These are phyloP conservation scores for Didymella exigua DNA, from an alignment of 2,329 filamentous ascomycete species.

Conservation along the genomic window DNA sequence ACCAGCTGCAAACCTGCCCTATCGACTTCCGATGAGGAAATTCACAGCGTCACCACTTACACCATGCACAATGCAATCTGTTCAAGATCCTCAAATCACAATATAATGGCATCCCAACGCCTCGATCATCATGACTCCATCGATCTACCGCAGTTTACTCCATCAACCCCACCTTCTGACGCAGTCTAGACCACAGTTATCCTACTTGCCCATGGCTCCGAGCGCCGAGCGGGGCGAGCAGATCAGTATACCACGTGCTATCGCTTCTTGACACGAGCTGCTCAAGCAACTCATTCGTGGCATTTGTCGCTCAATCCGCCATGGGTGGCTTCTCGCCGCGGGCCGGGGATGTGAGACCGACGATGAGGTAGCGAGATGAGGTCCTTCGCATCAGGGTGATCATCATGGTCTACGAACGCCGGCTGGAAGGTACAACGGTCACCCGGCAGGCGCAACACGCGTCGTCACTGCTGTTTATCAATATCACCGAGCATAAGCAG, in stretches of 20 bases:
- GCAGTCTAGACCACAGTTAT: constrained; percentile 3
- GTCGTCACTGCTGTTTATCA: not conserved
- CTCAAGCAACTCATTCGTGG: not conserved
- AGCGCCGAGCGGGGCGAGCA: not conserved
- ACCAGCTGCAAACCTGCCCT: not conserved
- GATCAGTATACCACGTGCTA: not conserved
- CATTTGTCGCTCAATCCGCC: not conserved
- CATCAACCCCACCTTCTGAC: not conserved
- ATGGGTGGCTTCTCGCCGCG: not conserved
- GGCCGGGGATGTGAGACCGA: not conserved
- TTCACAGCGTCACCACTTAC: not conserved
- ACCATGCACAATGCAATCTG: constrained; percentile 6
- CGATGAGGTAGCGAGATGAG: constrained; percentile 7
- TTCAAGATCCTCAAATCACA: not conserved
- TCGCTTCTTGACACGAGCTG: constrained; percentile 1
- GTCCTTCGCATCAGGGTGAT: not conserved
- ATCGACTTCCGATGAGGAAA: not conserved
- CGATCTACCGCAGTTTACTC: not conserved
- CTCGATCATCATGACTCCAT: not conserved
- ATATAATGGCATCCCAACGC: not conserved
- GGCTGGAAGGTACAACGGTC: not conserved
- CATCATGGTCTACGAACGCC: not conserved
- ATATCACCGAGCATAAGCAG: not conserved
- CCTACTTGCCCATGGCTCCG: no score
- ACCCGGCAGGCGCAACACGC: not conserved